Evolutionary conservation across 176 grass and related monocot species (phyloP), one percentile per base, ranked within the genome.

Genomic region (Pontederia paniculata): DNA sequence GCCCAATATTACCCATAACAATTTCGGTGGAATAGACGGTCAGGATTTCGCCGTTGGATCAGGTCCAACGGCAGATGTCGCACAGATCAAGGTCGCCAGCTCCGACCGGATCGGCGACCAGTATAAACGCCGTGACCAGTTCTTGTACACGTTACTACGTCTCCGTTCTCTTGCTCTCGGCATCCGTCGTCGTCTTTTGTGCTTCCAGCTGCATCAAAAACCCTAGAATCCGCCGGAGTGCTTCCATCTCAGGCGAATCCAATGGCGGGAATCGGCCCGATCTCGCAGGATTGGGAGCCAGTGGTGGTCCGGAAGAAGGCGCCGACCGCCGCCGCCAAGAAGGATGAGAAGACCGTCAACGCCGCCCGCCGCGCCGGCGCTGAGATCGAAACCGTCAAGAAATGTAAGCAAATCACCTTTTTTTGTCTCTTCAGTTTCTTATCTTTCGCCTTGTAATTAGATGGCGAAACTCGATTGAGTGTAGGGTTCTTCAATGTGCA

Each of bases 271-370:
- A 76, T 71, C 21, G 81, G 86, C 8, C 77, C 86, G 18, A 65
- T 89, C 55, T 68, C 74, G 74, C 86, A 89, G 86, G 86, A 89
- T 50, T 89, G 81, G 81, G 86, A 89, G 70, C 86, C 81, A 9
- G 74, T 89, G 16, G 86, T 89, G 67, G 67, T 89, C 81, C 80
- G 77, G 37, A 89, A 89, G 86, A 89, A 81, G 86, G 77, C 81
- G 10, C 77, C 77, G 2, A 89, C 45, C 14, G 57, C 77, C 44
- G 77, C 74, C 49, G 70, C 81, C 63, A 89, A 89, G 81, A 89
- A 89, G 81, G 86, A 89, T 57, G 86, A 81, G 67, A 89, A 84
- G 70, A 81, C 77, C 63, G 81, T 89, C 74, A 89, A 89, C 77
- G 81, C 80, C 49, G 86, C 81, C 52, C 86, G 86, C 48, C 81